Evolutionary conservation across 805 yeast genomes (phyloP).

Genomic region (Metschnikowia peoriensis): DNA sequence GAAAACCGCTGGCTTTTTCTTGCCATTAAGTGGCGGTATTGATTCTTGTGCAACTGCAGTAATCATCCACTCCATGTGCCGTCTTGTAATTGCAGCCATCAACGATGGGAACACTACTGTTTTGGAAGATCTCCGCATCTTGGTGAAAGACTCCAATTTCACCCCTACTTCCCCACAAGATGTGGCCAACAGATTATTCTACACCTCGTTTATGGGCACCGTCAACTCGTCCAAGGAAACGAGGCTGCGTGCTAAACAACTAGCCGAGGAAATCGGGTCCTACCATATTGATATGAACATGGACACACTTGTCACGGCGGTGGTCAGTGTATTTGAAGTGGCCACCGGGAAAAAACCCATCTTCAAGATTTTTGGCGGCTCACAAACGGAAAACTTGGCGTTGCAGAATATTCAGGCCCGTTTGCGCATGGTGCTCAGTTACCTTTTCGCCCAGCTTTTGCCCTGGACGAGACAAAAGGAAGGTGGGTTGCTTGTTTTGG

Average conservation of each 20-base stretch:
- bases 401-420: slow-evolving; percentile 97
- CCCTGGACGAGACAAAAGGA: slow-evolving; percentile 86
- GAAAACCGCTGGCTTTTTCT: slow-evolving; percentile 83
- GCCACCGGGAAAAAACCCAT: slow-evolving; percentile 90
- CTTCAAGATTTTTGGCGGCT: slow-evolving; percentile 91
- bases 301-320: slow-evolving; percentile 77
- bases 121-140: slow-evolving; percentile 65
- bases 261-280: slow-evolving; percentile 76
- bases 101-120: slow-evolving; percentile 71
- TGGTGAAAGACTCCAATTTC: slow-evolving; percentile 62
- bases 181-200: slow-evolving; percentile 72
- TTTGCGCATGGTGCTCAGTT: slow-evolving; percentile 89
- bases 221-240: slow-evolving; percentile 89
- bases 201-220: slow-evolving; percentile 95
- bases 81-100: slow-evolving; percentile 72
- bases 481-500: slow-evolving; percentile 86
- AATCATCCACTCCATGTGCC: slow-evolving; percentile 92
- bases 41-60: slow-evolving; percentile 98
- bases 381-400: slow-evolving; percentile 87
- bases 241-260: slow-evolving; percentile 71
- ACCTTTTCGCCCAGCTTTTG: slow-evolving; percentile 86
- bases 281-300: slow-evolving; percentile 91
- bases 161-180: slow-evolving; percentile 73
- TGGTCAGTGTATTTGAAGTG: slow-evolving; percentile 73
- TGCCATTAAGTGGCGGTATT: slow-evolving; percentile 95